Base-by-base conservation (phyloP, 192 early-diverging fungal genomes). In the Coemansia aciculifera region DNA sequence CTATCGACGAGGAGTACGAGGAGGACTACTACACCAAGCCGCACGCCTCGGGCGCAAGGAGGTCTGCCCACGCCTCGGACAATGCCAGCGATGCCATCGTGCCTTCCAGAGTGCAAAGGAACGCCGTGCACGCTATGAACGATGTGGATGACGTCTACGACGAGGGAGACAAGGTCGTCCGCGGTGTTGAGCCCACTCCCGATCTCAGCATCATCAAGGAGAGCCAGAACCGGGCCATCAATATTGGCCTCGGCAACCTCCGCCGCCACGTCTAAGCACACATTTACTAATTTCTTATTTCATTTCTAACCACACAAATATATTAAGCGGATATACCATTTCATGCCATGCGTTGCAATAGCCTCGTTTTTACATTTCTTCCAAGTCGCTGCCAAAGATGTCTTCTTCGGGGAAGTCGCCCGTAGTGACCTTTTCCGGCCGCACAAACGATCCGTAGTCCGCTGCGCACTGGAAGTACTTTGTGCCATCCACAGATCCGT, bases 381-480 rank as follows among this genome's bases (percentile, higher is more conserved):
- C 92, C 49, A 93, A 74, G 64, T 90, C 89, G 44, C 75, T 78
- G 13, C 88, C 92, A 57, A 93, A 89, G 37, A 90, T 76, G 59
- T 93, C 90, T 57, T 96, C 93, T 74, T 97, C 95, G 6, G 96
- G 95, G 68, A 89, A 98, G 63, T 99, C 96, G 36, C 97, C 97
- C 0, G 92, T 90, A 15, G 77, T 78, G n/a, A 99, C 91, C 68
- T 90, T 90, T 66, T 92, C 91, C 4, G 97, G 95, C 12, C 96
- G 85, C 12, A 97, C 92, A 81, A 98, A 95, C 0, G 89, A 92
- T 23, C 96, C 97, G 64, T 93, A 86, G 6, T 90, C 89, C 23
- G 81, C 68, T 9, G 84, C 77, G 68, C 90, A 93, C 3, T 79
- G 74, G 69, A 99, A 99, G 67, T 97, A 99, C 8, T 40, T 60